Evolutionary conservation across 2,329 filamentous ascomycete genomes (phyloP), one percentile per base, ranked within the genome.

Genomic region (Emergomyces orientalis): DNA sequence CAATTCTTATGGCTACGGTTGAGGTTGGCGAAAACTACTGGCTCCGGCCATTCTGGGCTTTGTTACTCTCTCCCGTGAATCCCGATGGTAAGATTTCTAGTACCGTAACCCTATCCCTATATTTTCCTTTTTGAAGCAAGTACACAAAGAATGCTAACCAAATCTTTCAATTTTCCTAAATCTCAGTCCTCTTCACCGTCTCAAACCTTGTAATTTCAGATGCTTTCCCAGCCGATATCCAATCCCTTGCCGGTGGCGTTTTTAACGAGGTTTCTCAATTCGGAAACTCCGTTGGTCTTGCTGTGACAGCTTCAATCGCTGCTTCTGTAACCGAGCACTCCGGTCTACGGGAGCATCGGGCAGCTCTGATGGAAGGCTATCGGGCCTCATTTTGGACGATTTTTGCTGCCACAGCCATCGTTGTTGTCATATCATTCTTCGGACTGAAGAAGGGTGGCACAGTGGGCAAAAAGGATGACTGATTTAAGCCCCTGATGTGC

Each of bases 1-100:
- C 61, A 3, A 27, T 62, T 13, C 64, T 63, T 43, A 66, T 66
- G 65, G 65, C 64, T 47, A 65, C 63, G 0, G 59, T 63, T 39
- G 45, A 66, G 13, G 45, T 63, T 25, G 45, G 52, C 25, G 58
- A 62, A 56, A 63, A 54, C 49, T 65, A 65, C 51, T 65, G 62
- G 64, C 55, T 59, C 52, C 59, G 56, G 39, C 47, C 64, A 8
- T 66, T 63, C 56, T 62, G 30, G 60, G 64, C 61, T 30, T 32
- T 63, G 45, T 61, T 65, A 22, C 60, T 66, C 32, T 63, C 62
- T 2, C 65, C 65, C 7, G 61, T 67, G 17, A 64, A 64, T 61
- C 62, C 65, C 17, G 65, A 67, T 59, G 62, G 65, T 65, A 60
- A 52, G 49, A 2, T 32, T 27, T 32, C 25, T 19, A 52, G 13